phyloP scores from a whole-genome alignment of 2,329 filamentous ascomycete genomes.

The Alternaria novae-zelandiae region DNA sequence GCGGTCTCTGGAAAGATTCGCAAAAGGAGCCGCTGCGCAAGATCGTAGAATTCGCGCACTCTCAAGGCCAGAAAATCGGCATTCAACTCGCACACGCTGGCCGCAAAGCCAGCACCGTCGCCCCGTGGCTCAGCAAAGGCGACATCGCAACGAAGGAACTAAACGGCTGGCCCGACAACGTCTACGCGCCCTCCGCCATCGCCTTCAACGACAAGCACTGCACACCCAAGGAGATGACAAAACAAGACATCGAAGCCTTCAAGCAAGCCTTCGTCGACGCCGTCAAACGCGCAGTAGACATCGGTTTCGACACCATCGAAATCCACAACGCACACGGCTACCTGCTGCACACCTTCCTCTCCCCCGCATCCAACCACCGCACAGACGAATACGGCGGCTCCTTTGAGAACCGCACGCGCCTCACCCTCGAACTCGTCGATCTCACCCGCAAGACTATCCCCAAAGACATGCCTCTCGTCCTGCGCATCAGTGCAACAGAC shows the following conservation, averaged over 20 bases:
- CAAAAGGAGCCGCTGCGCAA: constrained; percentile 76
- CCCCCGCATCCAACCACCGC: constrained; percentile 72
- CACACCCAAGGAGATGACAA: constrained; percentile 70
- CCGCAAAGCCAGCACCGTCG: constrained; percentile 64
- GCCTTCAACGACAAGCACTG: constrained; percentile 68
- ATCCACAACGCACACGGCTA: constrained; percentile 84
- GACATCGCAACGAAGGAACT: constrained; percentile 62
- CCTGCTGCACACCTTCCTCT: constrained; percentile 73
- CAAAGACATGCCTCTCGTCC: constrained; percentile 71
- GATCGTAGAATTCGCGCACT: constrained; percentile 79
- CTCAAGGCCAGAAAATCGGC: constrained; percentile 75
- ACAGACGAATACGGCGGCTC: constrained; percentile 72
- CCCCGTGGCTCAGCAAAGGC: constrained; percentile 67
- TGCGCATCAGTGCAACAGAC: constrained; percentile 76
- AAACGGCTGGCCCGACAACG: constrained; percentile 62
- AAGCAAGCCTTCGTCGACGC: constrained; percentile 69
- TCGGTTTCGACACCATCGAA: constrained; percentile 79
- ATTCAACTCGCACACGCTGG: constrained; percentile 86
- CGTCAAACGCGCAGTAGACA: constrained; percentile 59
- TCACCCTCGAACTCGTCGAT: constrained; percentile 72
- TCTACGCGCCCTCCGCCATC: constrained; percentile 64
- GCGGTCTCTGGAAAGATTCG: constrained; percentile 82
- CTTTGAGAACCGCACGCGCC: constrained; percentile 73
- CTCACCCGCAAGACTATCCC: constrained; percentile 68
- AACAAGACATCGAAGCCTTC: constrained; percentile 69